phyloP scores from a whole-genome alignment of 2,329 filamentous ascomycete genomes.

The Sporothrix protearum region DNA sequence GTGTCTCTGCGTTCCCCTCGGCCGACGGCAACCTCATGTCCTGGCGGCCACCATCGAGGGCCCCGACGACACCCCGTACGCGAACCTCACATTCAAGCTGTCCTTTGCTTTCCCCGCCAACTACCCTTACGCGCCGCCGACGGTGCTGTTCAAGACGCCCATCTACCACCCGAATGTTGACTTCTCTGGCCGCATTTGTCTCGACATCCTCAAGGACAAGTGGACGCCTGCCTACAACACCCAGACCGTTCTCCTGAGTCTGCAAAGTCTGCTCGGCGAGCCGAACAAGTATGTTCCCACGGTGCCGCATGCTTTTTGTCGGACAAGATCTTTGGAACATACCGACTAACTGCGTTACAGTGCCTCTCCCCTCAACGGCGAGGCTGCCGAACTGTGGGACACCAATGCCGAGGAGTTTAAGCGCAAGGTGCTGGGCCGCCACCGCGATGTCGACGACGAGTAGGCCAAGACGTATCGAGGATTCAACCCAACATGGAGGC shows the following conservation, averaged over 20 bases:
- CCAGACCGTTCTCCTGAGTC: conserved; percentile 83
- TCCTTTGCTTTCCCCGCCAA: conserved; percentile 85
- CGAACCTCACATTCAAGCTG: conserved; percentile 84
- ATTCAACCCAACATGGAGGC: neutral
- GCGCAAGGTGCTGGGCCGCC: conserved; percentile 62
- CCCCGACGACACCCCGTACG: conserved; percentile 87
- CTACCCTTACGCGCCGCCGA: conserved; percentile 88
- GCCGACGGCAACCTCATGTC: conserved; percentile 83
- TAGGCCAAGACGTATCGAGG: conserved; percentile 32
- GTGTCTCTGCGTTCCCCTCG: conserved; percentile 91
- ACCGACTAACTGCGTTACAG: conserved; percentile 46
- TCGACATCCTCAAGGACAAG: conserved; percentile 98
- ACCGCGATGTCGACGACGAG: conserved; percentile 63
- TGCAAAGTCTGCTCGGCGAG: conserved; percentile 93
- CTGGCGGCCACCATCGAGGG: conserved; percentile 95
- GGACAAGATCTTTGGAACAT: neutral
- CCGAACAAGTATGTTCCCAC: conserved; percentile 76
- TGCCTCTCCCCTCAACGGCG: conserved; percentile 88
- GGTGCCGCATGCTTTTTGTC: neutral
- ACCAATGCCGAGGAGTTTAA: conserved; percentile 84
- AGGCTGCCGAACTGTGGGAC: conserved; percentile 95
- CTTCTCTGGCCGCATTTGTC: conserved; percentile 92
- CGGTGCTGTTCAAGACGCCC: conserved; percentile 94
- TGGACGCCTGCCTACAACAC: conserved; percentile 98
- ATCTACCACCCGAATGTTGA: conserved; percentile 99